Conservation (phyloP, 2,329 filamentous ascomycete species). For the Sporothrix globosa region DNA sequence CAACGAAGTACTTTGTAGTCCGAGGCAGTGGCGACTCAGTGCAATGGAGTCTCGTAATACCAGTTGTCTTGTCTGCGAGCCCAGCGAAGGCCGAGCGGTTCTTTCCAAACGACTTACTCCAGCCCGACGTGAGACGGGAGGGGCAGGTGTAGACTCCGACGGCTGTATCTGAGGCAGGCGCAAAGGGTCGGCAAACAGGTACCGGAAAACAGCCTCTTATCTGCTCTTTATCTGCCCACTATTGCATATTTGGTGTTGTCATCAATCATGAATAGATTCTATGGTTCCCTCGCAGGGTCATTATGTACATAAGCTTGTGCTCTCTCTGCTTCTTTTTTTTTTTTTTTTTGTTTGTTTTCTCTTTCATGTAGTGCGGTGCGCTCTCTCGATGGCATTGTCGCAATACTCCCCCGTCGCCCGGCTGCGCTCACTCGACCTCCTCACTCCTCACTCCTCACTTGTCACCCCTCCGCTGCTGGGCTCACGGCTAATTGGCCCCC, state of each 20-base stretch:
- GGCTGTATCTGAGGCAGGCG: conserved; percentile 3
- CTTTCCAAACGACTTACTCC: neutral
- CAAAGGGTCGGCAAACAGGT: neutral
- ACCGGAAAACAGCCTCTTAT: neutral
- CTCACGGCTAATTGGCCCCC: neutral
- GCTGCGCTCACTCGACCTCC: neutral
- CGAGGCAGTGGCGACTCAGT: neutral
- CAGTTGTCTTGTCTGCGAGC: neutral
- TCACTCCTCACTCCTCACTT: too few relatives aligned
- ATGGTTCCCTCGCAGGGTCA: neutral
- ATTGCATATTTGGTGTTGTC: neutral
- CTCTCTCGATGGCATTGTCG: neutral
- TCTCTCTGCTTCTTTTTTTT: too few relatives aligned
- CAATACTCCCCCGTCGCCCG: too few relatives aligned
- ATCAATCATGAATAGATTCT: conserved; percentile 8
- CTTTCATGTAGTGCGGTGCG: too few relatives aligned
- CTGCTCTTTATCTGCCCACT: neutral
- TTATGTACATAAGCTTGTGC: neutral
- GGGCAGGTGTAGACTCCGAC: neutral
- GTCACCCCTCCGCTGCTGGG: too few relatives aligned
- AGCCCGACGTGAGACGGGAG: neutral
- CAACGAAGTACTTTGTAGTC: neutral
- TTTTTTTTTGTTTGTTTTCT: neutral
- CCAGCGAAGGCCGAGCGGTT: neutral
- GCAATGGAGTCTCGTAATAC: neutral